A percentile compares a stretch with the other conserved stretches of the same genome.
Evolutionary conservation across 257 asterid genomes (phyloP).

Genomic region (Voacanga thouarsii): DNA sequence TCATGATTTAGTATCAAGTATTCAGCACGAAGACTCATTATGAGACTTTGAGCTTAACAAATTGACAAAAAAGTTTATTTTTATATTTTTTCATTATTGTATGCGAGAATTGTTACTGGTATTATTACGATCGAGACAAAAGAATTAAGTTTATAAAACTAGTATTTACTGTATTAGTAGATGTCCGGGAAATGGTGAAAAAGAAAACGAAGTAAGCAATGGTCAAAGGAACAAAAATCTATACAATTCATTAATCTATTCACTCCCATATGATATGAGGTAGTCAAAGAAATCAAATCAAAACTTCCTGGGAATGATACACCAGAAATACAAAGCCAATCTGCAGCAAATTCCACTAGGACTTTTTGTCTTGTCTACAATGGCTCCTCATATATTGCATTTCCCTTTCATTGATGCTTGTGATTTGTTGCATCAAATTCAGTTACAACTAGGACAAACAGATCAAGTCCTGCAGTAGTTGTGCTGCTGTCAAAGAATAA

Average conservation of each 20-base stretch:
- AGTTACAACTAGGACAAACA: not conserved
- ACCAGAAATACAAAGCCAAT: not conserved
- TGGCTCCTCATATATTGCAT: not conserved
- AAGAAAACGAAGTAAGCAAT: not conserved
- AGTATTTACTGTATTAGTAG: too few species aligned
- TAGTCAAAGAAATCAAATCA: not conserved
- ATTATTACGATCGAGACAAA: too few species aligned
- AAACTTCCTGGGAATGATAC: not conserved
- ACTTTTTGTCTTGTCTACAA: not conserved
- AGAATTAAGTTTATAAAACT: too few species aligned
- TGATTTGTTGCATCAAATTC: not conserved
- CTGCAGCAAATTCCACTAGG: not conserved
- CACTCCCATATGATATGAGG: not conserved
- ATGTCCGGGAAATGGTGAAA: not conserved
- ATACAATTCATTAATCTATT: not conserved
- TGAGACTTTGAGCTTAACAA: too few species aligned
- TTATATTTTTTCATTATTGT: too few species aligned
- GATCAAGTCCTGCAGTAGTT: not conserved
- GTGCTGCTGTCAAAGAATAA: not conserved
- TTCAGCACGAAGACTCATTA: too few species aligned
- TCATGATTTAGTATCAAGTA: too few species aligned
- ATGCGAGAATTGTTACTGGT: too few species aligned
- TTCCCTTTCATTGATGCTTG: not conserved
- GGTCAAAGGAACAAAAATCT: not conserved
- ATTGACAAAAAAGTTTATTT: too few species aligned